Percentiles rank a stretch among this genome's conserved stretches.
These are phyloP conservation scores for Hanseniaspora gamundiae DNA, from an alignment of 1,139 yeast species.

Conservation along the genomic window DNA sequence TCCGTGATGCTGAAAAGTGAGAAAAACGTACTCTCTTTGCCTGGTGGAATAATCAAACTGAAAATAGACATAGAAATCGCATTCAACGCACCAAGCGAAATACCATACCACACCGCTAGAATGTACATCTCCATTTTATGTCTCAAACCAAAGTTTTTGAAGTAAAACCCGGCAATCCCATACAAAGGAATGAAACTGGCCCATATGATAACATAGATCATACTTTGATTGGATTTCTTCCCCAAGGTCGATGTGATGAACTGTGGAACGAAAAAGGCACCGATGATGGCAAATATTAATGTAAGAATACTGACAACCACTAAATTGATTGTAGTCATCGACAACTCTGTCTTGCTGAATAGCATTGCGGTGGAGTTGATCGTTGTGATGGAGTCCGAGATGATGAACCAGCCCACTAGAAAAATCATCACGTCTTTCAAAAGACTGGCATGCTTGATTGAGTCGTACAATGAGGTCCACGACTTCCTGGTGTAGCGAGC, in stretches of 20 bases:
- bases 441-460: slow-evolving; percentile 42
- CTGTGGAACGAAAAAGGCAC: slow-evolving; percentile 45
- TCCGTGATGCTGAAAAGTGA: slow-evolving; percentile 62
- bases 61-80: slow-evolving; percentile 54
- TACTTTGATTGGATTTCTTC: slow-evolving; percentile 33
- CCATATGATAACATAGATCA: slow-evolving; percentile 43
- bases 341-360: slow-evolving; percentile 53
- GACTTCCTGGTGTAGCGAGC: slow-evolving; percentile 37
- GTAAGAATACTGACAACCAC: slow-evolving; percentile 50
- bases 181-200: slow-evolving; percentile 53
- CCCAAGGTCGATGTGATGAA: slow-evolving; percentile 31
- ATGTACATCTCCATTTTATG: slow-evolving; percentile 53
- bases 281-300: slow-evolving; percentile 49
- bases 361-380: slow-evolving; percentile 63
- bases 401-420: slow-evolving; percentile 54
- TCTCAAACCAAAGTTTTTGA: slow-evolving; percentile 39
- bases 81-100: slow-evolving; percentile 54
- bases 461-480: slow-evolving; percentile 41
- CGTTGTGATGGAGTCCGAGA: slow-evolving; percentile 59
- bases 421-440: slow-evolving; percentile 49
- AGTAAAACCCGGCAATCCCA: slow-evolving; percentile 50
- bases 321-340: slow-evolving; percentile 50
- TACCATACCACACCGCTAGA: slow-evolving; percentile 59
- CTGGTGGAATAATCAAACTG: slow-evolving; percentile 52
- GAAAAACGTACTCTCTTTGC: slow-evolving; percentile 58